Percentiles rank a stretch among this genome's conserved stretches.
Conservation (phyloP, 345 rosid species). For the Salix udensis region DNA sequence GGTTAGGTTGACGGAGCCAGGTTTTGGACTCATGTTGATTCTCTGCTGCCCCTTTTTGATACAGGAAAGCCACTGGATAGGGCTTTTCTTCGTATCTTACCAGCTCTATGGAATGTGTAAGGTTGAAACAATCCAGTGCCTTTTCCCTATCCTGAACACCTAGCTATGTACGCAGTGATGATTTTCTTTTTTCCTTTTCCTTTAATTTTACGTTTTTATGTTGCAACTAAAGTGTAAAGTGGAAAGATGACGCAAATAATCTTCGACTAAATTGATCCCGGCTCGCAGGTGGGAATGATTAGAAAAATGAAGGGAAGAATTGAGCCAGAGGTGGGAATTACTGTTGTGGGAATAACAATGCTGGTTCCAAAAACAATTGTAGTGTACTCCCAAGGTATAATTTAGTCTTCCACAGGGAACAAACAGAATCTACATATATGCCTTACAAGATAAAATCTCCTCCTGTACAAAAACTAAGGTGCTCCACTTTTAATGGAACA, state of each 20-base stretch:
- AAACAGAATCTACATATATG: constrained; percentile 15
- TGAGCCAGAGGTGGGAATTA: no score
- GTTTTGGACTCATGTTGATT: neutral
- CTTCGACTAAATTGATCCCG: no score
- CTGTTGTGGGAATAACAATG: neutral
- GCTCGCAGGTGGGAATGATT: no score
- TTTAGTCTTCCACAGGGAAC: neutral
- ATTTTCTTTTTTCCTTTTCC: neutral
- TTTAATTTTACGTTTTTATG: no score
- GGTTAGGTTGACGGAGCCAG: no score
- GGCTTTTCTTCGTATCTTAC: neutral
- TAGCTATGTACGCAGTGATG: neutral
- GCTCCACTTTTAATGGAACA: constrained; percentile 45
- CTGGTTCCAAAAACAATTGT: neutral
- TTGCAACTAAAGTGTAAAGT: no score
- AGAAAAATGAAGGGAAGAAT: no score
- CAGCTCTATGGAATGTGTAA: neutral
- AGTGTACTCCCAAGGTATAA: neutral
- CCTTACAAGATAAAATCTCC: constrained; percentile 44
- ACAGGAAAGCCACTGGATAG: neutral
- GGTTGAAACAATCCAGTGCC: neutral
- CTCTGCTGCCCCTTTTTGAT: constrained; percentile 5
- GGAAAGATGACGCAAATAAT: no score
- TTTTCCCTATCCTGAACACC: neutral
- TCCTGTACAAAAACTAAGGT: constrained; percentile 44